Base-by-base conservation (phyloP, 1,284 basidiomycete genomes). In the Tilletiopsis washingtonensis region DNA sequence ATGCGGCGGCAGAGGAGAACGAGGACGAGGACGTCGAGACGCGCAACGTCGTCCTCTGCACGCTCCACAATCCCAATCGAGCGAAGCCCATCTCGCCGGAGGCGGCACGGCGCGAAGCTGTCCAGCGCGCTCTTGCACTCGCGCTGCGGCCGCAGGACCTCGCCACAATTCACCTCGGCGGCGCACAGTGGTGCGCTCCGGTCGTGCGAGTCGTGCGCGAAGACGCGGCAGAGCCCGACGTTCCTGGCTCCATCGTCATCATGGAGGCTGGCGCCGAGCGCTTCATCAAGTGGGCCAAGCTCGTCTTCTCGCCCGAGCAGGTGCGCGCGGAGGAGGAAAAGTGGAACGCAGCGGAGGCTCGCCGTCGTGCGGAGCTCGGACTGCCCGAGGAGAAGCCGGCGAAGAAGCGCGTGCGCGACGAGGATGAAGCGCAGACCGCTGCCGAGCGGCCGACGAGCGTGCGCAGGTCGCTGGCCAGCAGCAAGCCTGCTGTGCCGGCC, bases 41-140 rank as follows among this genome's bases (percentile, higher is more conserved):
- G 43, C 64, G 69, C 2, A 55, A 62, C 5, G 70, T 73, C 2
- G 58, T 71, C 17, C 62, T 73, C 36, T 73, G 70, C 53, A 57
- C 58, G 20, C 39, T 49, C 6, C 70, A 73, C 65, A 73, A 73
- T 40, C 70, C 70, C 9, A 57, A 57, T 19, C 57, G 54, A 43
- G 53, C 53, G 17, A 53, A 62, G 40, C 19, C 4, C 17, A 17
- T 17, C 11, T 5, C 15, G 21, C 46, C 55, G 4, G 61, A 62
- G 41, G 60, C 61, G 42, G 51, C 50, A 20, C 50, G 54, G 41
- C 61, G 58, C 19, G 59, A 61, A 1, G 55, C 54, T 19, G 54
- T 47, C 32, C 32, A 64, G 44, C 59, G 56, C 19, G 57, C 57
- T 19, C 40, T 54, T 25, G 53, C 61, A 36, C 40, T 48, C 4